These are phyloP conservation scores for Elsinoe ampelina DNA, from an alignment of 2,329 filamentous ascomycete genomes.

Conservation along the genomic window DNA sequence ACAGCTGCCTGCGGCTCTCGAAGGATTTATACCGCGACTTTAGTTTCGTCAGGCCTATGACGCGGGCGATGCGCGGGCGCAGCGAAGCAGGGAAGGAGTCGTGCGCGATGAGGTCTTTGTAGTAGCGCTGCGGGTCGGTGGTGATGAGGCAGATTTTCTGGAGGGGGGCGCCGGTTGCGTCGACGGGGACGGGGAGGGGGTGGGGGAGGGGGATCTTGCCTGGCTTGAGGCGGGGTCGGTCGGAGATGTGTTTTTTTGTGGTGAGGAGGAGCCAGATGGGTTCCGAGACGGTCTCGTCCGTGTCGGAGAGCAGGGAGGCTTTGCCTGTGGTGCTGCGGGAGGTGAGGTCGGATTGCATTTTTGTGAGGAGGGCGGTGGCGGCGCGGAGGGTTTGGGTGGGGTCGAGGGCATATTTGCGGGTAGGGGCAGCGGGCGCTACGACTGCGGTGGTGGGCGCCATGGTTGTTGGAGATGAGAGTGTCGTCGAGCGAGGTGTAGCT, in stretches of 20 bases:
- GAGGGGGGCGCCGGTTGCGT: conserved; percentile 23
- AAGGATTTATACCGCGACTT: conserved; percentile 84
- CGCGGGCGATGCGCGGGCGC: conserved; percentile 40
- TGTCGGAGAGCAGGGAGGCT: conserved; percentile 43
- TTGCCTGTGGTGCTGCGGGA: conserved; percentile 40
- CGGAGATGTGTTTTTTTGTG: conserved; percentile 58
- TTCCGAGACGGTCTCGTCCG: conserved; percentile 38
- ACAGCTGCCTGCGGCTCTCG: conserved; percentile 75
- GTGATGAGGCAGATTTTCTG: conserved; percentile 77
- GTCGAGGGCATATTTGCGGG: conserved; percentile 27
- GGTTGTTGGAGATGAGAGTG: not conserved
- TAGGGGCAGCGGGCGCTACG: not conserved
- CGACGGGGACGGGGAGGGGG: conserved; percentile 45
- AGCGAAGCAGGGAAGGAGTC: conserved; percentile 47
- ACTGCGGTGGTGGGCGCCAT: not conserved
- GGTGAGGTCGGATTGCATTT: conserved; percentile 34
- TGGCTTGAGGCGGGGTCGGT: conserved; percentile 73
- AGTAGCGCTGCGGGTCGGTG: conserved; percentile 70
- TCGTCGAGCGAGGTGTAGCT: not conserved
- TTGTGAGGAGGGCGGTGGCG: conserved; percentile 49
- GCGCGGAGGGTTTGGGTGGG: conserved; percentile 47
- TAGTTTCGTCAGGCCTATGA: conserved; percentile 77
- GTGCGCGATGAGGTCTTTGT: conserved; percentile 78
- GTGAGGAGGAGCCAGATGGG: conserved; percentile 55
- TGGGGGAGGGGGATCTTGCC: conserved; percentile 55